Evolutionary conservation across 2,329 filamentous ascomycete species (phyloP).

Genomic region (Sclerotinia borealis): DNA sequence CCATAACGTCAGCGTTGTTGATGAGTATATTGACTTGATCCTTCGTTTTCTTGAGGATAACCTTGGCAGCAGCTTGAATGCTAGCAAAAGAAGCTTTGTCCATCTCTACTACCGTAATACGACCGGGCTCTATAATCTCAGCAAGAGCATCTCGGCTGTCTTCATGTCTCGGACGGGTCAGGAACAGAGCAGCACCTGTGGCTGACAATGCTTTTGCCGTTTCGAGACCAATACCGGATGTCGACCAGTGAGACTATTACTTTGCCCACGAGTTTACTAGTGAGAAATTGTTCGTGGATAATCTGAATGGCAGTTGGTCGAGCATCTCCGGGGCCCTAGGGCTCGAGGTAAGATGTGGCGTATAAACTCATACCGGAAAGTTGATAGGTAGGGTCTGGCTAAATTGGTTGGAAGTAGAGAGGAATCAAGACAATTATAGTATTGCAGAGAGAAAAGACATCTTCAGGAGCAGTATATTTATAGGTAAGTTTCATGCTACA

Average conservation of each 20-base stretch:
- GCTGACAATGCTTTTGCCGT: not conserved
- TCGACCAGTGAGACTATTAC: not conserved
- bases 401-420: too few relatives aligned
- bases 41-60: not conserved
- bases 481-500: not conserved
- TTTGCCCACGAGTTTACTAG: not conserved
- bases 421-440: too few relatives aligned
- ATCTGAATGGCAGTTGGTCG: too few relatives aligned
- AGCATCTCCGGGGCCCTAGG: too few relatives aligned
- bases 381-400: too few relatives aligned
- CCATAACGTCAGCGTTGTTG: slow-evolving; percentile 6
- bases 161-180: not conserved
- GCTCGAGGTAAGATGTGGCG: too few relatives aligned
- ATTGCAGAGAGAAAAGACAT: not conserved
- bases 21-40: slow-evolving; percentile 15
- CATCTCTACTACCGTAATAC: not conserved
- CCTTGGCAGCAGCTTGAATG: not conserved
- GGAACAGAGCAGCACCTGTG: not conserved
- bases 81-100: not conserved
- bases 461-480: not conserved
- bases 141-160: not conserved
- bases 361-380: too few relatives aligned
- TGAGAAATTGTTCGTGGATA: too few relatives aligned
- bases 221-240: not conserved
- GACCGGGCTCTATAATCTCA: not conserved